phyloP scores from a whole-genome alignment of 495 filamentous ascomycete genomes.

The Talaromyces adpressus region DNA sequence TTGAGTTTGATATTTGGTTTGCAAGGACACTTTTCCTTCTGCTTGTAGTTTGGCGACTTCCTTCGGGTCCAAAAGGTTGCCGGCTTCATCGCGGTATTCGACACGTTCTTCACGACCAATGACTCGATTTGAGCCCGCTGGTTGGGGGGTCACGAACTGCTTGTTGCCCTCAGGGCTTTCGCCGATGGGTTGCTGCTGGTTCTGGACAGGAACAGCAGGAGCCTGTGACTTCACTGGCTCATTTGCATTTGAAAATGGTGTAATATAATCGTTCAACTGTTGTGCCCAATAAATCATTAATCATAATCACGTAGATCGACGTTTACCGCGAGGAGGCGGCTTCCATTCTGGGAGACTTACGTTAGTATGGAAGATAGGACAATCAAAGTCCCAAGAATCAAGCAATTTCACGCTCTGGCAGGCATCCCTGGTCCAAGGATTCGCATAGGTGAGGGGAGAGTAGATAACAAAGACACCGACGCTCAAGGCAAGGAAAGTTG shows the following conservation, averaged over 20 bases:
- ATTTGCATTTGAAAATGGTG: constrained; percentile 18
- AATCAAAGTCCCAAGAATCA: constrained; percentile 91
- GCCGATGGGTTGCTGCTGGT: constrained; percentile 14
- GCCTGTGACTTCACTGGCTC: constrained; percentile 19
- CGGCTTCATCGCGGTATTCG: constrained; percentile 92
- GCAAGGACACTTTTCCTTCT: constrained; percentile 84
- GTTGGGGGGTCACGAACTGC: constrained; percentile 34
- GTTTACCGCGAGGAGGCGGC: constrained; percentile 25
- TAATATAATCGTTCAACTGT: constrained; percentile 38
- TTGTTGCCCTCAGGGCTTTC: constrained; percentile 20
- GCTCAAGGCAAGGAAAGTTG: constrained; percentile 63
- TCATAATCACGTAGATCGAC: constrained; percentile 18
- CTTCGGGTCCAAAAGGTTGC: constrained; percentile 76
- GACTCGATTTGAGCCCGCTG: constrained; percentile 41
- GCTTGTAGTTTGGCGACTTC: constrained; percentile 71
- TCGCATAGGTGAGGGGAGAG: constrained; percentile 86
- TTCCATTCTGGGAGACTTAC: constrained; percentile 55
- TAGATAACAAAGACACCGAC: constrained; percentile 77
- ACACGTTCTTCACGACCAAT: constrained; percentile 71
- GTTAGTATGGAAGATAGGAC: constrained; percentile 80
- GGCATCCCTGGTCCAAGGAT: constrained; percentile 81
- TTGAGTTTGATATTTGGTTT: constrained; percentile 87
- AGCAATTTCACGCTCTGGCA: constrained; percentile 86
- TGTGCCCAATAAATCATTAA: constrained; percentile 11
- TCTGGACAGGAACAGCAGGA: constrained; percentile 11